Percentiles rank a stretch among this genome's conserved stretches.
These are phyloP conservation scores for Trichoderma koningiopsis DNA, from an alignment of 2,329 filamentous ascomycete species.

Conservation along the genomic window DNA sequence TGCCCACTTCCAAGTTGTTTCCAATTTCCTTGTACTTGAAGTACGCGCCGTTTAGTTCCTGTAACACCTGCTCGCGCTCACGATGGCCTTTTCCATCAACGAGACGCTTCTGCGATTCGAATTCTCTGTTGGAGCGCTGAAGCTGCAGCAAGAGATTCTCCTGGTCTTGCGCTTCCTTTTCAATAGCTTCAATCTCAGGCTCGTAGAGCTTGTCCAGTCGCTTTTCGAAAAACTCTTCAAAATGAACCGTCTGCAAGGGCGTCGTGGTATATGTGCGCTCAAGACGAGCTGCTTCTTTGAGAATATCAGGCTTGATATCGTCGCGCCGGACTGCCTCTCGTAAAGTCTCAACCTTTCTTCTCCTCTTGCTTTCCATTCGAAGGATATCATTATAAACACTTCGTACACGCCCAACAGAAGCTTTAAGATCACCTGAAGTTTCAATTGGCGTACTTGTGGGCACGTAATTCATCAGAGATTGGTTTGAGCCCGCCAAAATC, in stretches of 20 bases:
- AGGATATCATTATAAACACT: conserved; percentile 82
- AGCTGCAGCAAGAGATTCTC: conserved; percentile 69
- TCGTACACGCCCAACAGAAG: conserved; percentile 74
- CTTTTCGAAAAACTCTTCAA: conserved; percentile 86
- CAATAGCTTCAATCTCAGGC: conserved; percentile 69
- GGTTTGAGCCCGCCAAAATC: conserved; percentile 77
- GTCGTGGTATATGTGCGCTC: conserved; percentile 87
- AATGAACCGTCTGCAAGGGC: conserved; percentile 82
- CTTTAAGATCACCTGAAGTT: conserved; percentile 78
- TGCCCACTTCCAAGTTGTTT: conserved; percentile 83
- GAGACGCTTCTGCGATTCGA: conserved; percentile 69
- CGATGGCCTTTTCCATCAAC: conserved; percentile 62
- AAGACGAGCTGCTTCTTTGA: conserved; percentile 79
- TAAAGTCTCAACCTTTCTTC: conserved; percentile 76
- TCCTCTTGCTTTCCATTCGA: conserved; percentile 77
- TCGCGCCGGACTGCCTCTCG: conserved; percentile 80
- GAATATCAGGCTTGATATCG: conserved; percentile 83
- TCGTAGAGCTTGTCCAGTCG: conserved; percentile 78
- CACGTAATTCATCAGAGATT: conserved; percentile 83
- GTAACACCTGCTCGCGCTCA: conserved; percentile 83
- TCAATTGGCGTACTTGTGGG: conserved; percentile 79
- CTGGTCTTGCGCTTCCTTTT: conserved; percentile 75
- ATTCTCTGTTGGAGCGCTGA: conserved; percentile 74
- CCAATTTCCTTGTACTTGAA: conserved; percentile 96
- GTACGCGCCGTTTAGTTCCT: conserved; percentile 87